These are phyloP conservation scores for Spizellomyces punctatus DNA, from an alignment of 192 early-diverging fungal genomes.

Conservation along the genomic window DNA sequence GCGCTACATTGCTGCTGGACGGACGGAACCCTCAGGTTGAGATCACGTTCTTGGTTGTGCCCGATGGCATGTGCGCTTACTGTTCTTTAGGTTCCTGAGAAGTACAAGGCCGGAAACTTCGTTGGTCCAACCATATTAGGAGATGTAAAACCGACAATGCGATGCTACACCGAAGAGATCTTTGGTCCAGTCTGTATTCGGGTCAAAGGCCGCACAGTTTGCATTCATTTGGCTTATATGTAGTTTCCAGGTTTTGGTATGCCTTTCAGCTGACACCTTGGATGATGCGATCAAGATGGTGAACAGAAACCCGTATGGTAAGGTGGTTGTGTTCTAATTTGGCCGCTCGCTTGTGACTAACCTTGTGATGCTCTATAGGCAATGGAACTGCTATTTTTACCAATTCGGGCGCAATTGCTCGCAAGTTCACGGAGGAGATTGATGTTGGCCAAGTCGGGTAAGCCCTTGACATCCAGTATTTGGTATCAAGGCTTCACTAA, in stretches of 20 bases:
- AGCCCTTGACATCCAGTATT: conserved; percentile 17
- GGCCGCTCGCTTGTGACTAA: too few relatives aligned
- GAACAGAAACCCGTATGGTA: conserved; percentile 87
- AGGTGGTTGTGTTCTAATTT: too few relatives aligned
- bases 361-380: too few relatives aligned
- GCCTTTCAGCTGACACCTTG: conserved; percentile 78
- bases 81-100: conserved; percentile 2
- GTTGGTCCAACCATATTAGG: conserved; percentile 89
- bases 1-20: conserved; percentile 83
- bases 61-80: not conserved
- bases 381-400: conserved; percentile 78
- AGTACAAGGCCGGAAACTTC: conserved; percentile 92
- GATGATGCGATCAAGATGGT: conserved; percentile 90
- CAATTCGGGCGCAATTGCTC: conserved; percentile 81
- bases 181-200: conserved; percentile 74
- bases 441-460: conserved; percentile 87
- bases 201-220: conserved; percentile 5
- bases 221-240: conserved; percentile 21
- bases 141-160: conserved; percentile 75
- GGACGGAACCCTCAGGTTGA: conserved; percentile 75
- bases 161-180: conserved; percentile 92
- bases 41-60: too few relatives aligned
- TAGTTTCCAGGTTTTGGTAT: conserved; percentile 59
- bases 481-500: not conserved
- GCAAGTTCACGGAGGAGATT: conserved; percentile 85